These are phyloP conservation scores for Nothophoma quercina DNA, from an alignment of 2,329 filamentous ascomycete genomes.

Conservation along the genomic window DNA sequence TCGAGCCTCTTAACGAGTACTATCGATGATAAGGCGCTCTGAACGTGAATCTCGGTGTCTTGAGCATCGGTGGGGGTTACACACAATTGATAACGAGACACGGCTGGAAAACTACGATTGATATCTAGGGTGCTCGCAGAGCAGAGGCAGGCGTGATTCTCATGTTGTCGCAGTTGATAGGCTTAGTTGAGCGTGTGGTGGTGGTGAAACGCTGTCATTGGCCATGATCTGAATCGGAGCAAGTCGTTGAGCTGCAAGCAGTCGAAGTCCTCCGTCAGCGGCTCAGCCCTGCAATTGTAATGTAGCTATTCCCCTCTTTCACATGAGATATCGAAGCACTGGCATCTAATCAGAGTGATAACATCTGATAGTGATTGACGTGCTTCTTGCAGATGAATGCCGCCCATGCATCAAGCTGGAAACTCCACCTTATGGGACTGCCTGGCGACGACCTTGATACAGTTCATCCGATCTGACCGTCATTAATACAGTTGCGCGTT, in stretches of 20 bases:
- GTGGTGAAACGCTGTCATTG: background rate
- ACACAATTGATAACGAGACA: too few relatives aligned
- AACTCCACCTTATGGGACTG: too few relatives aligned
- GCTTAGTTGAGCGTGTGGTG: too few relatives aligned
- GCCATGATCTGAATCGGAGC: background rate
- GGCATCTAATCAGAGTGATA: slow-evolving; percentile 2
- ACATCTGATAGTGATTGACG: slow-evolving; percentile 1
- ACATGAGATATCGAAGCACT: slow-evolving; percentile 10
- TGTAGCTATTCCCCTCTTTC: slow-evolving; percentile 9
- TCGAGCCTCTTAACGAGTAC: too few relatives aligned
- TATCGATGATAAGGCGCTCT: too few relatives aligned
- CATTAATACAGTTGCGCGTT: background rate
- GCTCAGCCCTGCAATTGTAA: background rate
- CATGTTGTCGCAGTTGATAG: background rate
- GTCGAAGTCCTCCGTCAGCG: slow-evolving; percentile 3
- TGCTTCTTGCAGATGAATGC: background rate
- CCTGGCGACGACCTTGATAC: background rate
- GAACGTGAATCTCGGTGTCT: too few relatives aligned
- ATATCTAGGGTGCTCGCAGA: too few relatives aligned
- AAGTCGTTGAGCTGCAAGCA: slow-evolving; percentile 2
- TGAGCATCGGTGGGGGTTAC: too few relatives aligned
- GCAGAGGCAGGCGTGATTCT: background rate
- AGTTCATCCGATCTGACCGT: background rate
- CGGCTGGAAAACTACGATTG: too few relatives aligned
- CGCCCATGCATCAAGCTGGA: background rate